These are phyloP conservation scores for Penicillium canescens DNA, from an alignment of 495 filamentous ascomycete genomes.

Conservation along the genomic window DNA sequence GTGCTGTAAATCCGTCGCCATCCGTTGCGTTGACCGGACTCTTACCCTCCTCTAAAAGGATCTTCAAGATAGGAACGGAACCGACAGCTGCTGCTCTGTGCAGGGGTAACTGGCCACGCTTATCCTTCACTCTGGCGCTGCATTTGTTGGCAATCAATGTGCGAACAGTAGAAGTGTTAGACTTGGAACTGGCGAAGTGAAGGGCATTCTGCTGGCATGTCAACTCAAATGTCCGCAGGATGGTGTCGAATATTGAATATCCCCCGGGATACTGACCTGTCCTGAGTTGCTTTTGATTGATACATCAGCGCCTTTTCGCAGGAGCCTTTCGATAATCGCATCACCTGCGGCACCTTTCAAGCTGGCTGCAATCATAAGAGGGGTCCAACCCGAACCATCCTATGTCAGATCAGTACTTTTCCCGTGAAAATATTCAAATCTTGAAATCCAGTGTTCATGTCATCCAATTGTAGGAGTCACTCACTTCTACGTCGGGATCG, in stretches of 20 bases:
- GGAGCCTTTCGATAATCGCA: slow-evolving; percentile 64
- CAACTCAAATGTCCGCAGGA: not conserved
- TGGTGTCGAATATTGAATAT: not conserved
- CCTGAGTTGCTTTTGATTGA: slow-evolving; percentile 70
- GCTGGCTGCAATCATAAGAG: slow-evolving; percentile 88
- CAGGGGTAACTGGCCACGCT: slow-evolving; percentile 79
- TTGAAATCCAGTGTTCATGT: not conserved
- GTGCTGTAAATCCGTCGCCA: slow-evolving; percentile 74
- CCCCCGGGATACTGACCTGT: slow-evolving; percentile 43
- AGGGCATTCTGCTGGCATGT: slow-evolving; percentile 63
- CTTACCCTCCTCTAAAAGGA: slow-evolving; percentile 70
- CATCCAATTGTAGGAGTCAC: not conserved
- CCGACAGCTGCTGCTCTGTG: slow-evolving; percentile 92
- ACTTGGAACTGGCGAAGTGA: slow-evolving; percentile 90
- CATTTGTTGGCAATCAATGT: slow-evolving; percentile 75
- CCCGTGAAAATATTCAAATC: not conserved
- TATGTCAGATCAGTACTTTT: slow-evolving; percentile 23
- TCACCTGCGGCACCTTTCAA: slow-evolving; percentile 63
- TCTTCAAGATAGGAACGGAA: slow-evolving; percentile 77
- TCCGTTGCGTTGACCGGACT: slow-evolving; percentile 91
- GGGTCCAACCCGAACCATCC: slow-evolving; percentile 92
- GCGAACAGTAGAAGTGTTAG: slow-evolving; percentile 76
- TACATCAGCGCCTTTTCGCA: slow-evolving; percentile 81
- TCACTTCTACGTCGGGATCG: slow-evolving; percentile 81
- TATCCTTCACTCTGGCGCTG: slow-evolving; percentile 81